These are phyloP conservation scores for Gliomastix tumulicola DNA, from an alignment of 2,329 filamentous ascomycete species.

Conservation along the genomic window DNA sequence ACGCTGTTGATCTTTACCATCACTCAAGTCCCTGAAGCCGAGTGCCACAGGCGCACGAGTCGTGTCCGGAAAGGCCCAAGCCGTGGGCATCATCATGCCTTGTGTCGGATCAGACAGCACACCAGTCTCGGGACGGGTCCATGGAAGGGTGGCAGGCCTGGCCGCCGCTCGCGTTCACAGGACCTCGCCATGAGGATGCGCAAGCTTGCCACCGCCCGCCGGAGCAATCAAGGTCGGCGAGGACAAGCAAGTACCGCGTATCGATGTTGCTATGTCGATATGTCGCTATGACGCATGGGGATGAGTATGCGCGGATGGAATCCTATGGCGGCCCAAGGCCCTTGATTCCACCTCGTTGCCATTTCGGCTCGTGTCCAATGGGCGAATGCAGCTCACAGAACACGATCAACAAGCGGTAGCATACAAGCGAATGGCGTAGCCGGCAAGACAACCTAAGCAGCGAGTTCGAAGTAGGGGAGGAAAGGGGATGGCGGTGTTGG, in stretches of 20 bases:
- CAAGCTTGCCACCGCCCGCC: constrained; percentile 6
- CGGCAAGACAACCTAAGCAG: no score
- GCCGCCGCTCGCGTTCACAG: constrained; percentile 4
- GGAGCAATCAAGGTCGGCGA: constrained; percentile 6
- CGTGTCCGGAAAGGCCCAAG: no score
- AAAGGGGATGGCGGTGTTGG: no score
- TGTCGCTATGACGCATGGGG: constrained; percentile 1
- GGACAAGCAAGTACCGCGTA: constrained; percentile 1
- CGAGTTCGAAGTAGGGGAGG: no score
- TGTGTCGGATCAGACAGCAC: no score
- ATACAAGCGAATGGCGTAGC: no score
- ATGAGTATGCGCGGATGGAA: constrained; percentile 4
- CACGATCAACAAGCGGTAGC: no score
- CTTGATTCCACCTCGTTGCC: constrained; percentile 2
- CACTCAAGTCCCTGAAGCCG: no score
- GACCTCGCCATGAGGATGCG: constrained; percentile 3
- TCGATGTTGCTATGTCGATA: not conserved
- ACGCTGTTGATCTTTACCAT: no score
- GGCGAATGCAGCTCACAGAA: not conserved
- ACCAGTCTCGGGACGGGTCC: no score
- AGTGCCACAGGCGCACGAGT: no score
- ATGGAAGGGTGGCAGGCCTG: constrained; percentile 3
- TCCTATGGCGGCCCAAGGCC: constrained; percentile 2
- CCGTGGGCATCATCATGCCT: no score
- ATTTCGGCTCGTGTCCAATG: not conserved